A percentile compares a stretch with the other conserved stretches of the same genome.
Conservation (phyloP, 176 grass and related monocot species). For the Oryza meyeriana region DNA sequence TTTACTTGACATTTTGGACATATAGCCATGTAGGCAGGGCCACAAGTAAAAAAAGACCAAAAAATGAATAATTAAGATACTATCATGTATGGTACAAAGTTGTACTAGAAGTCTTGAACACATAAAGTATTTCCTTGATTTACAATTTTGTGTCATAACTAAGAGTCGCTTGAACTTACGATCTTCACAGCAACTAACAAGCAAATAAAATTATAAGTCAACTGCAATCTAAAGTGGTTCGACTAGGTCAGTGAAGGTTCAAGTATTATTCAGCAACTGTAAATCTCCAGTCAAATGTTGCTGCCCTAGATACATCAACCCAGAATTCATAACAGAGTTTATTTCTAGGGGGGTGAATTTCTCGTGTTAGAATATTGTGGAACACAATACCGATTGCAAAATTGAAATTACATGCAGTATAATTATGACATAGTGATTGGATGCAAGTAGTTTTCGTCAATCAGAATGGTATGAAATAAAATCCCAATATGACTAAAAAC, state of each 20-base stretch:
- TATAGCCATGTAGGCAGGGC: background rate
- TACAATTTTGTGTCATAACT: background rate
- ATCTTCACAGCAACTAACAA: background rate
- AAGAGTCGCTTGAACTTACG: no score
- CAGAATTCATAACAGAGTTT: no score
- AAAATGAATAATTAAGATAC: background rate
- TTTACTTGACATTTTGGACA: background rate
- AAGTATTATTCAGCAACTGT: background rate
- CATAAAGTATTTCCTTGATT: background rate
- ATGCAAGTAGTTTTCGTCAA: constrained; percentile 1
- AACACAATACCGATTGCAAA: background rate
- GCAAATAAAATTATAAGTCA: background rate
- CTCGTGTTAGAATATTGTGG: background rate
- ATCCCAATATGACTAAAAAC: background rate
- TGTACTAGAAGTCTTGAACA: background rate
- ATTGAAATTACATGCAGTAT: background rate
- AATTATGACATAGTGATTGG: background rate
- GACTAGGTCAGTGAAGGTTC: background rate
- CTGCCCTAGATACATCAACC: no score
- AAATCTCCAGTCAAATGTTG: background rate
- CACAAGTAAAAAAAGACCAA: background rate
- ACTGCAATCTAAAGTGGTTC: background rate
- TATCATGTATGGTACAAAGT: background rate
- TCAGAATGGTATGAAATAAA: background rate
- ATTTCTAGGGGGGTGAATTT: background rate